Base-by-base conservation (phyloP, 2,329 filamentous ascomycete genomes). In the Torrubiella hemipterigena region DNA sequence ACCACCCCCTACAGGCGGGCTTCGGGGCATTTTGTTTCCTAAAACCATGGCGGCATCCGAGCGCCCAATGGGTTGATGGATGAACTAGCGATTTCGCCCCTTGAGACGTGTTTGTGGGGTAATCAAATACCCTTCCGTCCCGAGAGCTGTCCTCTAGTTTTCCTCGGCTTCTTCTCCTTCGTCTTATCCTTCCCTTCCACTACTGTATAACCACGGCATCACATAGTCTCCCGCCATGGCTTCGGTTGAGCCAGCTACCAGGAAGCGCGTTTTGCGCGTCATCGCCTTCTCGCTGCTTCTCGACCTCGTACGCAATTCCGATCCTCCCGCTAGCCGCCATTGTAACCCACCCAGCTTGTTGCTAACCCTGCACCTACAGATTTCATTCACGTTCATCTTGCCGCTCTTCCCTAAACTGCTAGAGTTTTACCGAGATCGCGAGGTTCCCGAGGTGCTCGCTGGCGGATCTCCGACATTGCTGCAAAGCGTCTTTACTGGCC, bases 361-460 rank as follows among this genome's bases (percentile, higher is more conserved):
- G 15, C 33, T 43, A 27, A 35, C 33, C 27, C 27, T 18, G 35
- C 29, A 14, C 21, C 7, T 14, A 19, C 40, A 95, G 89, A 84
- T 96, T 48, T 95, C 89, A 34, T 98, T 98, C 56, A 98, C 91
- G 18, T 95, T 98, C 53, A 96, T 96, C 51, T 78, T 98, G 7
- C 91, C 91, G 0, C 74, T 98, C 21, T 98, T 96, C 53, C 91
- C 87, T 7, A 87, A 86, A 36, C 79, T 98, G 27, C 80, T 96
- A 56, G 81, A 93, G 47, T 96, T 95, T 70, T 98, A 96, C 63
- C 83, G 85, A 58, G 78, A 84, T 51, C 75, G 77, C 56, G 87
- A 95, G 58, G 69, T 70, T 24, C 60, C 66, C 16, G 48, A 61
- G n/a, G 45, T 56, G 32, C 47, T 59, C 25, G 45, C 53, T 29